These are phyloP conservation scores for Plasmodium falciparum DNA, from an alignment of 169 alveolate species.

Conservation along the genomic window DNA sequence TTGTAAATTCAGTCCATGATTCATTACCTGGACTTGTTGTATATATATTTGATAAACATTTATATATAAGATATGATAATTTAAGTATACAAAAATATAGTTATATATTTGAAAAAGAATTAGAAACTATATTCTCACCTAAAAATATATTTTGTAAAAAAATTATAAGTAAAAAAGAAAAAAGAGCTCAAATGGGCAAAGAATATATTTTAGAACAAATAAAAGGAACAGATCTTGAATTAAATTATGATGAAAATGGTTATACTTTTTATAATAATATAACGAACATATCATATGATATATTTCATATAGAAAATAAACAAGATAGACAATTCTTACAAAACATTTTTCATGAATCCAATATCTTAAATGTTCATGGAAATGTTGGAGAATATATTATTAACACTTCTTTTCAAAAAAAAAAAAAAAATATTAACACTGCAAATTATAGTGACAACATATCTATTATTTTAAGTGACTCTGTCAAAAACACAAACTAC, in stretches of 20 bases:
- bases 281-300: slow-evolving; percentile 15
- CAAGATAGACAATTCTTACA: slow-evolving; percentile 38
- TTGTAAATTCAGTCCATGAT: slow-evolving; percentile 34
- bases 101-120: slow-evolving; percentile 32
- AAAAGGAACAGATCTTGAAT: slow-evolving; percentile 36
- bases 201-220: slow-evolving; percentile 46
- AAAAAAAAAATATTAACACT: background rate
- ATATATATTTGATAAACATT: slow-evolving; percentile 7
- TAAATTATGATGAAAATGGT: slow-evolving; percentile 35
- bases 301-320: slow-evolving; percentile 47
- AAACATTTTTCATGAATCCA: slow-evolving; percentile 11
- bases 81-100: slow-evolving; percentile 45
- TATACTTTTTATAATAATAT: slow-evolving; percentile 22
- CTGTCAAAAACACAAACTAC: slow-evolving; percentile 36
- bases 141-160: slow-evolving; percentile 44
- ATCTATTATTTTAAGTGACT: slow-evolving; percentile 26
- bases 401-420: slow-evolving; percentile 21
- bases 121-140: slow-evolving; percentile 32
- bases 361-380: slow-evolving; percentile 37
- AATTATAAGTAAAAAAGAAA: slow-evolving; percentile 56
- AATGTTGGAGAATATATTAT: slow-evolving; percentile 62
- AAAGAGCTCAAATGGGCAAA: slow-evolving; percentile 64
- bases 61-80: slow-evolving; percentile 59
- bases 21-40: slow-evolving; percentile 36
- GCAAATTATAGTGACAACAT: background rate